phyloP scores from a whole-genome alignment of 192 early-diverging fungal species.

The Coemansia sp. region DNA sequence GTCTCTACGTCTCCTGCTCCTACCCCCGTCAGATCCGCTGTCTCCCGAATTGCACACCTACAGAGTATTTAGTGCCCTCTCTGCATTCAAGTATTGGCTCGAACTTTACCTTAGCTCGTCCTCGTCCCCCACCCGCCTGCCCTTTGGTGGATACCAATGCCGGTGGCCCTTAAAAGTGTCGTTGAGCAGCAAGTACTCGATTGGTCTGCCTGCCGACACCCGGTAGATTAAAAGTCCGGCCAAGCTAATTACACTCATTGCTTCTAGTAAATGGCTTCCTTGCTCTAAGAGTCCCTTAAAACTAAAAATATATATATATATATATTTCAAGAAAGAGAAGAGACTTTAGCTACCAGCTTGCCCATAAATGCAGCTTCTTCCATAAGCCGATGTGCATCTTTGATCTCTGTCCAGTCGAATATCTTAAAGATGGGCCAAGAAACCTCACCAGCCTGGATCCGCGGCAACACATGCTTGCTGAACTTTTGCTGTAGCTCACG shows the following conservation, averaged over 20 bases:
- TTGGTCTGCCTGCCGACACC: conserved; percentile 57
- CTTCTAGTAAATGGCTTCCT: background rate
- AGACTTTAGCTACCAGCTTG: conserved; percentile 57
- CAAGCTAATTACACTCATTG: conserved; percentile 41
- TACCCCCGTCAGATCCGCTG: conserved; percentile 71
- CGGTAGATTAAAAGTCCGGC: conserved; percentile 74
- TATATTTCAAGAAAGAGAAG: background rate
- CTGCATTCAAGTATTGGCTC: too few species aligned
- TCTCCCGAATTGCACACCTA: conserved; percentile 79
- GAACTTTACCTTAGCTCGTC: conserved; percentile 79
- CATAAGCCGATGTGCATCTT: conserved; percentile 63
- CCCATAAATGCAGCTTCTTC: conserved; percentile 65
- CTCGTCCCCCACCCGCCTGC: conserved; percentile 72
- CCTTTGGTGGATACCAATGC: conserved; percentile 84
- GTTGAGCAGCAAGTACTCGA: conserved; percentile 81
- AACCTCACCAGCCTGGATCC: conserved; percentile 50
- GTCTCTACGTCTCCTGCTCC: conserved; percentile 65
- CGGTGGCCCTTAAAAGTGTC: conserved; percentile 75
- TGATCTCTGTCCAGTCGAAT: conserved; percentile 68
- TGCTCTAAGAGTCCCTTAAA: background rate
- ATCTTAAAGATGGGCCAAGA: conserved; percentile 58
- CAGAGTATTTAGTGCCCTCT: background rate
- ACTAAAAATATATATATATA: background rate
- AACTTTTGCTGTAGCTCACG: conserved; percentile 53
- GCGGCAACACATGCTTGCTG: conserved; percentile 55